Evolutionary conservation across 148 eudicot genomes (phyloP).

Genomic region (Rhododendron simsii): DNA sequence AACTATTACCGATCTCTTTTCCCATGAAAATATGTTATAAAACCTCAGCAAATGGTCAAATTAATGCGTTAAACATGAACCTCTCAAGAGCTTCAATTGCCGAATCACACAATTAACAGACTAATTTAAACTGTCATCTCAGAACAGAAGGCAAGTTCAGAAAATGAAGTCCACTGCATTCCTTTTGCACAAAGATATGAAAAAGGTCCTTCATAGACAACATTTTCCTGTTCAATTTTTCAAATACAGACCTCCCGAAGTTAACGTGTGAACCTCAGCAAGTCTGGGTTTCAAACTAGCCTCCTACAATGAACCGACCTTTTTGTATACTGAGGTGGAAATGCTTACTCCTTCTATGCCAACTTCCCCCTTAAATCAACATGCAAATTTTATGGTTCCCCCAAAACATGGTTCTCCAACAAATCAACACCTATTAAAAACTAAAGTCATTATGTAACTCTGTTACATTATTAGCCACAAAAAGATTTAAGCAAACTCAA

Average conservation of each 20-base stretch:
- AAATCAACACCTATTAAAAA: not conserved
- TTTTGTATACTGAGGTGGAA: not conserved
- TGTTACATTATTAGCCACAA: not conserved
- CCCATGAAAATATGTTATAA: not conserved
- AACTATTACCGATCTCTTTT: not conserved
- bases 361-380: not conserved
- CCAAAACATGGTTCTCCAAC: not conserved
- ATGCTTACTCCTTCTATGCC: not conserved
- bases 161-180: not conserved
- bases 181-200: not conserved
- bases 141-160: not conserved
- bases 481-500: not conserved
- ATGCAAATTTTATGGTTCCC: not conserved
- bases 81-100: not conserved
- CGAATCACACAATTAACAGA: not conserved
- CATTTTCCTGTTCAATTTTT: not conserved
- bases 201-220: not conserved
- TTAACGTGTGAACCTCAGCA: not conserved
- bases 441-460: not conserved
- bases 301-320: not conserved
- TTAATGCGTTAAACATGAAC: not conserved
- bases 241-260: not conserved
- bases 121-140: not conserved
- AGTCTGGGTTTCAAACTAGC: not conserved
- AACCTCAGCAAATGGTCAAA: not conserved